A percentile compares a stretch with the other conserved stretches of the same genome.
Evolutionary conservation across 129 eudicot species (phyloP).

Genomic region (Arctium minus): DNA sequence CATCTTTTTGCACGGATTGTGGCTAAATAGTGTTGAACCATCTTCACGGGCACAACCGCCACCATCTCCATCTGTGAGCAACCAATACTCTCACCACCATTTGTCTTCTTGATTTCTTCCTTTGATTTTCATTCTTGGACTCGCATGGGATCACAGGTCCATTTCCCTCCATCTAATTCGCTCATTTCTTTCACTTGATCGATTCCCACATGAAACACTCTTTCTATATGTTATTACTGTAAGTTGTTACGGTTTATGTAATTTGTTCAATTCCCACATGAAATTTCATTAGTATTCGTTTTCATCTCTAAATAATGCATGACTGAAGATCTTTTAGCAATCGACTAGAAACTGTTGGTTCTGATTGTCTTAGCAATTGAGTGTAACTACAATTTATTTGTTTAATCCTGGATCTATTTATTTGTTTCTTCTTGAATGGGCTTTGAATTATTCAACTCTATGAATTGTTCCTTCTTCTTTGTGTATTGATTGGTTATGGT

Average conservation of each 20-base stretch:
- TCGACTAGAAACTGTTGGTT: neutral
- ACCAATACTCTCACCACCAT: slow-evolving; percentile 1
- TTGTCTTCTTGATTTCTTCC: neutral
- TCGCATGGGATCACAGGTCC: neutral
- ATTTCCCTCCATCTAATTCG: neutral
- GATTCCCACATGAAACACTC: neutral
- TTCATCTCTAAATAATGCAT: neutral
- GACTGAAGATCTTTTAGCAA: neutral
- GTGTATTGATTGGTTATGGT: neutral
- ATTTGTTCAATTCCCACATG: neutral
- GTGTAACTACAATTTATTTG: neutral
- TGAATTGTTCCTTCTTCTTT: neutral
- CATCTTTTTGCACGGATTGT: neutral
- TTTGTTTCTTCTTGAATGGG: neutral
- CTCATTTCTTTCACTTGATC: neutral
- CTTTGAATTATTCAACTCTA: neutral
- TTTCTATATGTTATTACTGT: neutral
- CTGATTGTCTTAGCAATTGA: neutral
- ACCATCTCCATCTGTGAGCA: neutral
- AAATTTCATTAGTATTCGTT: neutral
- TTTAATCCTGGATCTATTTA: neutral
- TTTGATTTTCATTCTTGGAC: neutral
- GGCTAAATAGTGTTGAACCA: slow-evolving; percentile 11
- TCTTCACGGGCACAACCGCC: slow-evolving; percentile 10
- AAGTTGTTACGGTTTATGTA: slow-evolving; percentile 18